phyloP scores from a whole-genome alignment of 345 rosid genomes.

The Citrus glauca region DNA sequence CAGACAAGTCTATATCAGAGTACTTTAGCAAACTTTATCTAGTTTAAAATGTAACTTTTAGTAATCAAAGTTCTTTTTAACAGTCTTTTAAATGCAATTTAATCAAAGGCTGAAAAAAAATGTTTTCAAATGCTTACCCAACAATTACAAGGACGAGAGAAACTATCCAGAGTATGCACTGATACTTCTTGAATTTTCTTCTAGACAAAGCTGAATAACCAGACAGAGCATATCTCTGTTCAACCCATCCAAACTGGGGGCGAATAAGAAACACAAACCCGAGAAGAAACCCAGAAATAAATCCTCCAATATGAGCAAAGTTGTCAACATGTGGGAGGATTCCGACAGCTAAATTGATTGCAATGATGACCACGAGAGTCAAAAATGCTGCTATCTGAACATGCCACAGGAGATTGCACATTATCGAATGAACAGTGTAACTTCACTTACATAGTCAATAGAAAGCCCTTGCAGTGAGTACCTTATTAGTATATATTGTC shows the following conservation, averaged over 20 bases:
- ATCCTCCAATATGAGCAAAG: constrained; percentile 97
- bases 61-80: background rate
- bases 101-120: background rate
- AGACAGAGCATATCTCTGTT: constrained; percentile 42
- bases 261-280: constrained; percentile 89
- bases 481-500: constrained; percentile 93
- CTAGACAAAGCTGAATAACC: constrained; percentile 26
- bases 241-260: constrained; percentile 83
- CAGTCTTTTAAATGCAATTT: background rate
- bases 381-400: constrained; percentile 61
- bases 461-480: constrained; percentile 14
- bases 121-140: constrained; percentile 47
- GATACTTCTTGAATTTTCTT: constrained; percentile 69
- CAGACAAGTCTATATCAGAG: background rate
- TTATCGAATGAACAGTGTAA: background rate
- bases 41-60: background rate
- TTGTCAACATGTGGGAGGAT: constrained; percentile 97
- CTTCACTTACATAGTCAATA: background rate
- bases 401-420: constrained; percentile 14
- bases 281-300: constrained; percentile 77
- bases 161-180: constrained; percentile 63
- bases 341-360: constrained; percentile 83
- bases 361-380: constrained; percentile 64
- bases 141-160: constrained; percentile 63
- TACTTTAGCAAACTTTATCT: background rate